Conservation (phyloP, 2,329 filamentous ascomycete genomes). For the Monosporascus sp. region DNA sequence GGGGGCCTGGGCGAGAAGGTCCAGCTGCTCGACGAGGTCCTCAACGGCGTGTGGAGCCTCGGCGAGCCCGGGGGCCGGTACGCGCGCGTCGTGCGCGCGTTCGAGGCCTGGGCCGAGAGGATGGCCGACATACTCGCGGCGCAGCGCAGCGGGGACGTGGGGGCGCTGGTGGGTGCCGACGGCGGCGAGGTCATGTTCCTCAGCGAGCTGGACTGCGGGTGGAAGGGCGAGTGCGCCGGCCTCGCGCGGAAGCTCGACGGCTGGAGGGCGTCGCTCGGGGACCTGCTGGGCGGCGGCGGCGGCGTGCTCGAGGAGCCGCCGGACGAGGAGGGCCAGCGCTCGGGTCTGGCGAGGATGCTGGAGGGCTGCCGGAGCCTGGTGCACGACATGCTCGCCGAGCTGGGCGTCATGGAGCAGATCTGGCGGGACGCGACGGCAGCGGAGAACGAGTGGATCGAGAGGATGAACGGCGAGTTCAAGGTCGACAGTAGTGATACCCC, state of each 20-base stretch:
- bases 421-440: conserved; percentile 50
- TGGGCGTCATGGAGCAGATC: conserved; percentile 57
- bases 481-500: conserved; percentile 28
- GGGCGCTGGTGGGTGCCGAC: conserved; percentile 26
- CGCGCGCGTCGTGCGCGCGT: conserved; percentile 46
- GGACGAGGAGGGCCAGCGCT: conserved; percentile 5
- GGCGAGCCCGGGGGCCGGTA: conserved; percentile 53
- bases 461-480: conserved; percentile 39
- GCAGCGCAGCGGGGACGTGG: conserved; percentile 32
- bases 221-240: conserved; percentile 53
- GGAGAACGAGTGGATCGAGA: conserved; percentile 56
- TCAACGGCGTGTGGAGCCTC: conserved; percentile 53
- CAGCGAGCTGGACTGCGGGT: conserved; percentile 48
- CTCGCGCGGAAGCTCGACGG: conserved; percentile 50
- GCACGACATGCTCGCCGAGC: conserved; percentile 56
- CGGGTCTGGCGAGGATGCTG: conserved; percentile 22
- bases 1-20: conserved; percentile 48
- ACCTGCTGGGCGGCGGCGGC: conserved; percentile 35
- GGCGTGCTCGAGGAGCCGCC: conserved; percentile 9
- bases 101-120: conserved; percentile 53
- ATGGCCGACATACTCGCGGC: conserved; percentile 43
- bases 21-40: conserved; percentile 50
- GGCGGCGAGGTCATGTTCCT: conserved; percentile 42
- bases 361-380: conserved; percentile 37
- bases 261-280: conserved; percentile 44